phyloP scores from a whole-genome alignment of 176 grass and related monocot genomes.

The Avena sativa region DNA sequence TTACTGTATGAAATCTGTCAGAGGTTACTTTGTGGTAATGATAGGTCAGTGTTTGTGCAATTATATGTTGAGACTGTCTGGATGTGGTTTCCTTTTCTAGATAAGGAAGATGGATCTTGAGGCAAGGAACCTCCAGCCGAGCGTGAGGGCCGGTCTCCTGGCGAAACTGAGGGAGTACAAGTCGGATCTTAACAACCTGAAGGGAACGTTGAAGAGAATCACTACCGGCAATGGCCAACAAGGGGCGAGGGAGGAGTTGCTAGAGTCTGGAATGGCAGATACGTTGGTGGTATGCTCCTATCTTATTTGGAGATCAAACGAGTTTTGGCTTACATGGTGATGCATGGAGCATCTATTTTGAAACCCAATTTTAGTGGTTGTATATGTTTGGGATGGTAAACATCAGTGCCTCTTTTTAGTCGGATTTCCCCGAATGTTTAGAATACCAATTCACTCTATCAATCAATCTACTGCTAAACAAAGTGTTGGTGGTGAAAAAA shows the following conservation, averaged over 20 bases:
- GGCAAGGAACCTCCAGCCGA: constrained; percentile 90
- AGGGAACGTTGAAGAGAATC: constrained; percentile 78
- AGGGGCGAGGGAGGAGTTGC: constrained; percentile 72
- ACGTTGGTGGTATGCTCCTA: constrained; percentile 62
- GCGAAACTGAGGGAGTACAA: constrained; percentile 95
- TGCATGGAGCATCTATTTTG: neutral
- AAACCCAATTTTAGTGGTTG: constrained; percentile 12
- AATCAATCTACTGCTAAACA: constrained; percentile 27
- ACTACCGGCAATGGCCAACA: constrained; percentile 54
- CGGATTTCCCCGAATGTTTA: neutral
- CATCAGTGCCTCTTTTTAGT: too few relatives aligned
- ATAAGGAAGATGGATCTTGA: constrained; percentile 99
- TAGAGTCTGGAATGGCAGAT: constrained; percentile 89
- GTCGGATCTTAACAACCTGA: constrained; percentile 92
- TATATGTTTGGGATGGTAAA: neutral
- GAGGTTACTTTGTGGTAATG: neutral
- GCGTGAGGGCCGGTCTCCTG: constrained; percentile 73
- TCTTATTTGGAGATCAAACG: neutral
- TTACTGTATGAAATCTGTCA: neutral
- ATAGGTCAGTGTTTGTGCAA: neutral
- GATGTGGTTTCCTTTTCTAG: constrained; percentile 44
- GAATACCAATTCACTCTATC: neutral
- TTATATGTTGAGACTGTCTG: constrained; percentile 7
- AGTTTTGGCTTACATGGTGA: neutral
- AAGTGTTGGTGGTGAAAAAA: neutral